phyloP scores from a whole-genome alignment of 441 rosid species.

The Pelargonium fulgidum region DNA sequence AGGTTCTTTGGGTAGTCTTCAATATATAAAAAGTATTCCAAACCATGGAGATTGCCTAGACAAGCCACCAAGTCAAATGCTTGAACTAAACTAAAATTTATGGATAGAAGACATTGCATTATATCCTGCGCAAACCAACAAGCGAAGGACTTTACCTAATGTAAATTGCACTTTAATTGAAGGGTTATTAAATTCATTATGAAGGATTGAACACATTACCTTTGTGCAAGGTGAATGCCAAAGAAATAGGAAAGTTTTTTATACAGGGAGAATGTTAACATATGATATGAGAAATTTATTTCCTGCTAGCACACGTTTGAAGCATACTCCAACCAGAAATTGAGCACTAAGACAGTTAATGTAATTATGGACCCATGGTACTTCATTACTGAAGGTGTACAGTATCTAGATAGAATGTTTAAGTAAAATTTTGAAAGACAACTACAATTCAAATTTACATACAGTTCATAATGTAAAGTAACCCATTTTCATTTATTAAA shows the following conservation, averaged over 20 bases:
- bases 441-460: neutral
- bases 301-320: neutral
- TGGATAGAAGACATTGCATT: constrained; percentile 5
- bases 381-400: neutral
- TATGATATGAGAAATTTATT: neutral
- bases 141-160: neutral
- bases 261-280: neutral
- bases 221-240: neutral
- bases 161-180: neutral
- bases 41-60: neutral
- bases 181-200: neutral
- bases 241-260: neutral
- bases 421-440: neutral
- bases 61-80: neutral
- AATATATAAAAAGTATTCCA: neutral
- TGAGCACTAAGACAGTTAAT: neutral
- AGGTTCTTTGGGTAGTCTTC: constrained; percentile 11
- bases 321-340: neutral
- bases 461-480: neutral
- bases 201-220: neutral
- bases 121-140: neutral
- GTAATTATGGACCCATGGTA: constrained; percentile 1
- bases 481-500: neutral
- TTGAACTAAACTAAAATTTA: neutral
- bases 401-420: neutral